These are phyloP conservation scores for Russula griseocarnosa DNA, from an alignment of 768 basidiomycete genomes.

Conservation along the genomic window DNA sequence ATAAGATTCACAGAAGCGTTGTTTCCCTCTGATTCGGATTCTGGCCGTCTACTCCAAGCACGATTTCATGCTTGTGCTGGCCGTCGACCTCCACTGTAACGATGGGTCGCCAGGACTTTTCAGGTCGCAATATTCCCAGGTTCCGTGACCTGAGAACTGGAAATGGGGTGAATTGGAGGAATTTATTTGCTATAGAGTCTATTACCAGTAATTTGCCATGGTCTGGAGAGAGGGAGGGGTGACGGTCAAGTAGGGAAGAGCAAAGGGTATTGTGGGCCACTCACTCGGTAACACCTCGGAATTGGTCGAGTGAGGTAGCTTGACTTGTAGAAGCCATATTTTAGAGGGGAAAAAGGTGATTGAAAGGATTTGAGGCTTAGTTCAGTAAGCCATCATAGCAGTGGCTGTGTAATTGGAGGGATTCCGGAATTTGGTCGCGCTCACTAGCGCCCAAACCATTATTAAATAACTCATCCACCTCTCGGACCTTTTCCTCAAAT, in stretches of 20 bases:
- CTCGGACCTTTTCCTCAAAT: too few species aligned
- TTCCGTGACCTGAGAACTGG: slow-evolving; percentile 43
- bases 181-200: neutral
- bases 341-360: too few species aligned
- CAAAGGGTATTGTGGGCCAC: neutral
- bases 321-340: neutral
- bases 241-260: neutral
- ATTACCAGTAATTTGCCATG: slow-evolving; percentile 35
- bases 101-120: slow-evolving; percentile 66
- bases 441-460: neutral
- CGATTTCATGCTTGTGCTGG: slow-evolving; percentile 49
- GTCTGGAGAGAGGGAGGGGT: slow-evolving; percentile 25
- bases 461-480: too few species aligned
- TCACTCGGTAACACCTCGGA: slow-evolving; percentile 4
- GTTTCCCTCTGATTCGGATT: slow-evolving; percentile 58
- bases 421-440: neutral
- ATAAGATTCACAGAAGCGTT: slow-evolving; percentile 49
- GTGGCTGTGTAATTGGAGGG: too few species aligned
- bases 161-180: neutral
- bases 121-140: slow-evolving; percentile 45
- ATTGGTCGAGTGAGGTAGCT: neutral
- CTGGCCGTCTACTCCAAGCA: slow-evolving; percentile 65
- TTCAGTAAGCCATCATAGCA: neutral
- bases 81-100: slow-evolving; percentile 54
- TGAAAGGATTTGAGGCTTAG: neutral